phyloP scores from a whole-genome alignment of 73 alveolate genomes.

The Uronychia setigera region DNA sequence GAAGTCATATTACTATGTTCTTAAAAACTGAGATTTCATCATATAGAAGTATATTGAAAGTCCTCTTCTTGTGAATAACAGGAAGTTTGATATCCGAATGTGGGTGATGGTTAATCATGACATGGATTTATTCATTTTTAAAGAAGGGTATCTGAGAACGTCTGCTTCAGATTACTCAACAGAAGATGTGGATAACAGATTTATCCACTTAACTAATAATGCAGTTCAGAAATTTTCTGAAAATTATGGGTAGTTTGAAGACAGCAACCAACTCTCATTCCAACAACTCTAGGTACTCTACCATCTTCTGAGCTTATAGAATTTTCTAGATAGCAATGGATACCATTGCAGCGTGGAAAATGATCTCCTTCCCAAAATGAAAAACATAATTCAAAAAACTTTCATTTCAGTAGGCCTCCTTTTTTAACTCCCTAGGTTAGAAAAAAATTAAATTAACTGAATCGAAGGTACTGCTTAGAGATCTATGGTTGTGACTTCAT shows the following conservation, averaged over 20 bases:
- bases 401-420: conserved; percentile 30
- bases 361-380: conserved; percentile 52
- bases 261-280: conserved; percentile 70
- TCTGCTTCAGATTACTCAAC: conserved; percentile 60
- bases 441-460: conserved; percentile 42
- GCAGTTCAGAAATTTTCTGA: conserved; percentile 76
- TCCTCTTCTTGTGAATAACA: conserved; percentile 66
- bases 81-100: conserved; percentile 78
- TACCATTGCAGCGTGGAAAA: conserved; percentile 8
- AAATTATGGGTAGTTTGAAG: conserved; percentile 77
- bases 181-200: conserved; percentile 61
- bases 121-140: conserved; percentile 42
- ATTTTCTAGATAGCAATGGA: conserved; percentile 17
- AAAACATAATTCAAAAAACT: conserved; percentile 45
- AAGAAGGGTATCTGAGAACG: conserved; percentile 82
- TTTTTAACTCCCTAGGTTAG: background rate
- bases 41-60: conserved; percentile 64
- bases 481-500: conserved; percentile 82
- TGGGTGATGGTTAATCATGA: conserved; percentile 61
- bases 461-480: conserved; percentile 65
- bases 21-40: conserved; percentile 1
- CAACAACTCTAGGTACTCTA: conserved; percentile 14
- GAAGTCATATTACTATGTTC: background rate
- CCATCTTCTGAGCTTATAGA: background rate
- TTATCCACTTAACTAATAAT: conserved; percentile 77